A percentile compares a stretch with the other conserved stretches of the same genome.
Evolutionary conservation across 257 asterid species (phyloP).

Genomic region (Solanum pimpinellifolium): DNA sequence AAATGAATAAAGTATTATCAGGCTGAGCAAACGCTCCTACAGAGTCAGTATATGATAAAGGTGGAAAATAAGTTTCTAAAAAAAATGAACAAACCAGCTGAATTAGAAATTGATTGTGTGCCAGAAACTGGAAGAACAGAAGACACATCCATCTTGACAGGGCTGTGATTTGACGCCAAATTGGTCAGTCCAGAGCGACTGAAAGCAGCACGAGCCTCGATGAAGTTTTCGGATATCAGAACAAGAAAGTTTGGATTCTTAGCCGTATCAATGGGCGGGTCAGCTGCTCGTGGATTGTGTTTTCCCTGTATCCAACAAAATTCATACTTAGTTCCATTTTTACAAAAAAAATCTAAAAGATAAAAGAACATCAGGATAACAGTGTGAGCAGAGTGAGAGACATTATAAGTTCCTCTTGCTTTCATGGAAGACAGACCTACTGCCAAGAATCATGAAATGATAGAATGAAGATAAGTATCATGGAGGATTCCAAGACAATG

Average conservation of each 20-base stretch:
- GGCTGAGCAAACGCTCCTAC: background rate
- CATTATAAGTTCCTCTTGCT: background rate
- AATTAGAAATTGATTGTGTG: conserved; percentile 44
- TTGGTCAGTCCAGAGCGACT: conserved; percentile 58
- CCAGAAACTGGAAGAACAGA: conserved; percentile 50
- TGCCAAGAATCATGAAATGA: background rate
- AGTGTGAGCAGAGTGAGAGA: background rate
- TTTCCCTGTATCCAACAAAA: conserved; percentile 49
- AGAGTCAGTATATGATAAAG: background rate
- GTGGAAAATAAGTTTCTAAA: background rate
- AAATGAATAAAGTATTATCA: background rate
- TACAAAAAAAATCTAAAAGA: background rate
- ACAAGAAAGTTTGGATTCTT: conserved; percentile 89
- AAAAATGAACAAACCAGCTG: conserved; percentile 42
- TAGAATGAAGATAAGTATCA: background rate
- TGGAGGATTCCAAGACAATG: background rate
- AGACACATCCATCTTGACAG: conserved; percentile 67
- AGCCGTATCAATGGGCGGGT: conserved; percentile 47
- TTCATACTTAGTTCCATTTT: background rate
- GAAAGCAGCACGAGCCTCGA: conserved; percentile 74
- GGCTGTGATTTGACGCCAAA: conserved; percentile 50
- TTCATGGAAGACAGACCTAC: background rate
- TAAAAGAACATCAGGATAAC: background rate
- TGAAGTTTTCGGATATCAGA: conserved; percentile 73
- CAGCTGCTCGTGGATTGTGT: conserved; percentile 63